Conservation (phyloP, 2,329 filamentous ascomycete species). For the Arachnopeziza araneosa region DNA sequence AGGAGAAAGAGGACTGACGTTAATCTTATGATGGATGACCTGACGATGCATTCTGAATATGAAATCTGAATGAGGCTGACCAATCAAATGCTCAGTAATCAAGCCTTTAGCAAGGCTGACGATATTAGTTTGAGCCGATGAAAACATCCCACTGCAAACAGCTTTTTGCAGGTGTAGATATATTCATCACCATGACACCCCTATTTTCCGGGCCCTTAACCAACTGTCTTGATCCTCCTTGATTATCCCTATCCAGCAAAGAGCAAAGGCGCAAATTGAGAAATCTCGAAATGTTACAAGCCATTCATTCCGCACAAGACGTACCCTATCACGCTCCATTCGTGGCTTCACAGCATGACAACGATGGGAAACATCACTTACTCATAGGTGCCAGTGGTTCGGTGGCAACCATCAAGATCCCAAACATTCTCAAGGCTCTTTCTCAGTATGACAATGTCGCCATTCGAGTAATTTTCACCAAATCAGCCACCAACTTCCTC, state of each 20-base stretch:
- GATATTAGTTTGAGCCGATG: not conserved
- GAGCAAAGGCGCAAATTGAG: not conserved
- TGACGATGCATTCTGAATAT: slow-evolving; percentile 3
- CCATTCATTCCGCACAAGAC: slow-evolving; percentile 13
- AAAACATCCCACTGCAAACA: not conserved
- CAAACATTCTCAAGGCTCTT: slow-evolving; percentile 58
- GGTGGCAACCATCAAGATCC: slow-evolving; percentile 85
- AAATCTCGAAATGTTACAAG: slow-evolving; percentile 16
- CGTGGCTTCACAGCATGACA: slow-evolving; percentile 28
- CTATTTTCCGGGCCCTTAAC: not conserved
- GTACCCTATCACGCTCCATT: slow-evolving; percentile 13
- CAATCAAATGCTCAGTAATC: slow-evolving; percentile 21
- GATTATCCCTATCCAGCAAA: not conserved
- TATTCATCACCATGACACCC: not conserved
- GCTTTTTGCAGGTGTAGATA: not conserved
- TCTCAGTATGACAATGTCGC: slow-evolving; percentile 51
- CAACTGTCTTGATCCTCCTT: not conserved
- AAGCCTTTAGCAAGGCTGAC: slow-evolving; percentile 17
- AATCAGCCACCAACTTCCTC: slow-evolving; percentile 70
- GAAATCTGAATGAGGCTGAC: slow-evolving; percentile 20
- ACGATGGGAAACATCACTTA: slow-evolving; percentile 53
- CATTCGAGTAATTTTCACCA: slow-evolving; percentile 79
- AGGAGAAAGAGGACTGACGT: not conserved
- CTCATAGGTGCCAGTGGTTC: slow-evolving; percentile 64
- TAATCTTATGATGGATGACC: slow-evolving; percentile 11